Evolutionary conservation across 2,329 filamentous ascomycete species (phyloP).

Genomic region (Aureobasidium lini): DNA sequence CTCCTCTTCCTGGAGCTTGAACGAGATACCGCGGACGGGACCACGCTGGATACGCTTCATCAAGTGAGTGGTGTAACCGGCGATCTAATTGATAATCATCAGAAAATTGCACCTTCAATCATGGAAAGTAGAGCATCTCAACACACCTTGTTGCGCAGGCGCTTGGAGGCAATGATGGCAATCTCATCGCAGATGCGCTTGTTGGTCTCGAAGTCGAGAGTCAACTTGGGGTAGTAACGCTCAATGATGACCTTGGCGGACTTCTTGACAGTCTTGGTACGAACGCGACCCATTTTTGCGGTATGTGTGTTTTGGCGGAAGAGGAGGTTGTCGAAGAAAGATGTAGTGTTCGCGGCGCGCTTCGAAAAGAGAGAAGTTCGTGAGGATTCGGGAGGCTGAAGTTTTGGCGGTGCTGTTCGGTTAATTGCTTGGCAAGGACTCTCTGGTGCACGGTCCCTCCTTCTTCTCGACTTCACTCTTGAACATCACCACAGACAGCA

Average conservation of each 20-base stretch:
- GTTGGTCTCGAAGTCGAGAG: constrained; percentile 99
- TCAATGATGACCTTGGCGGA: constrained; percentile 99
- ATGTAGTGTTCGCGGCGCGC: constrained; percentile 9
- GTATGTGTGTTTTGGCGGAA: constrained; percentile 20
- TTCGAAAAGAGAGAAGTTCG: not conserved
- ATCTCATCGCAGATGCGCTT: constrained; percentile 99
- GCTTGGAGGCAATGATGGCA: constrained; percentile 97
- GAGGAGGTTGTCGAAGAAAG: constrained; percentile 11
- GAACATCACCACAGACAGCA: not conserved
- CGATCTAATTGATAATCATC: constrained; percentile 54
- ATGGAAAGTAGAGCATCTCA: too few relatives aligned
- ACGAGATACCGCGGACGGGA: constrained; percentile 98
- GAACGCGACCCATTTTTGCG: constrained; percentile 49
- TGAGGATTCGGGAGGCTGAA: not conserved
- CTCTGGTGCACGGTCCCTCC: not conserved
- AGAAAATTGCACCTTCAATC: not conserved
- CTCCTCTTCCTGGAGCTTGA: constrained; percentile 99
- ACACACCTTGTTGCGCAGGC: constrained; percentile 94
- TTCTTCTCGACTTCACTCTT: not conserved
- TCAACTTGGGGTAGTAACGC: constrained; percentile 89
- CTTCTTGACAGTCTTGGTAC: constrained; percentile 64
- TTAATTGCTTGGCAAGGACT: not conserved
- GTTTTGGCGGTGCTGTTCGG: not conserved
- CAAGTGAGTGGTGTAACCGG: constrained; percentile 89
- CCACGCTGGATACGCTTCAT: constrained; percentile 99